A percentile compares a stretch with the other conserved stretches of the same genome.
phyloP scores from a whole-genome alignment of 768 basidiomycete genomes.

The Termitomyces heimii region DNA sequence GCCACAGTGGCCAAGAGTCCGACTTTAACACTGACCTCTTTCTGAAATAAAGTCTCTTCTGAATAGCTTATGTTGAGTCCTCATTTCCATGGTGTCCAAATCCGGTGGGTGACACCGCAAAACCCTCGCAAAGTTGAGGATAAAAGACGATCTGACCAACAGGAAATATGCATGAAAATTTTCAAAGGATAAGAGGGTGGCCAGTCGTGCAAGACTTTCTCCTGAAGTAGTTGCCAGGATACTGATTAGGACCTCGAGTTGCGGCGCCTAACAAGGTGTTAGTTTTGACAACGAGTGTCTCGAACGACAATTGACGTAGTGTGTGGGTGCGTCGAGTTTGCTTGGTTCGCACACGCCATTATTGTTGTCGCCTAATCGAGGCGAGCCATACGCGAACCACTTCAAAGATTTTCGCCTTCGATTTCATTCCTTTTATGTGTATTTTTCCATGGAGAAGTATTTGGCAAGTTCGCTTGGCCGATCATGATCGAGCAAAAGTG shows the following conservation, averaged over 20 bases:
- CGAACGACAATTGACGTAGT: neutral
- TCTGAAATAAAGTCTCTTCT: neutral
- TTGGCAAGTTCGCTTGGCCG: slow-evolving; percentile 2
- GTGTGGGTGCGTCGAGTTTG: neutral
- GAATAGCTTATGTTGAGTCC: neutral
- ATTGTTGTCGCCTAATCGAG: neutral
- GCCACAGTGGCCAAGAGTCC: slow-evolving; percentile 2
- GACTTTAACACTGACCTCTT: neutral
- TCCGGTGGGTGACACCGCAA: neutral
- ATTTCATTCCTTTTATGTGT: neutral
- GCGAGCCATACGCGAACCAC: neutral
- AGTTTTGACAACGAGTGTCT: neutral
- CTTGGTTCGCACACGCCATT: neutral
- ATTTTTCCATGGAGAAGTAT: neutral
- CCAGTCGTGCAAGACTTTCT: neutral
- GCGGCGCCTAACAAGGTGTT: neutral
- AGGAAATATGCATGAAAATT: neutral
- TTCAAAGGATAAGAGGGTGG: neutral
- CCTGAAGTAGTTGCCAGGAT: neutral
- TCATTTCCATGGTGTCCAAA: neutral
- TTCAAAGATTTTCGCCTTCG: neutral
- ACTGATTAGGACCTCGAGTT: neutral
- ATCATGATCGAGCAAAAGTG: slow-evolving; percentile 14
- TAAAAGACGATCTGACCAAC: neutral
- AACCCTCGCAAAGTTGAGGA: neutral